phyloP scores from a whole-genome alignment of 1,284 basidiomycete species.

The Fomitopsis pinicola region DNA sequence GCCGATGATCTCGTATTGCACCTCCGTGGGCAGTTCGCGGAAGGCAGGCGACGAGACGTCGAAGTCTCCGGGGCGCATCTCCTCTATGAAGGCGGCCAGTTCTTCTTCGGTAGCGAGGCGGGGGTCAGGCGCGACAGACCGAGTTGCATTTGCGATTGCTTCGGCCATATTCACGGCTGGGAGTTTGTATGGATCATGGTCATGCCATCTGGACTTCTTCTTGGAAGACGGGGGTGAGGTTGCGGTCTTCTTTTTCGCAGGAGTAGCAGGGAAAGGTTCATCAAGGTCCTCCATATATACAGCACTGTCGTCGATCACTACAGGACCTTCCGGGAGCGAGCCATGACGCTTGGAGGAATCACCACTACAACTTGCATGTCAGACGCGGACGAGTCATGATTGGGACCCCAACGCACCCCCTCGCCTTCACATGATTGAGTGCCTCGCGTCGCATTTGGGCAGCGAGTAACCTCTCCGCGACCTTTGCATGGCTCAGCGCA shows the following conservation, averaged over 20 bases:
- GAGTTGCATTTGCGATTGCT: conserved; percentile 54
- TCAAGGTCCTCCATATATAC: conserved; percentile 89
- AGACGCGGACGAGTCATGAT: neutral
- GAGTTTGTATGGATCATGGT: conserved; percentile 82
- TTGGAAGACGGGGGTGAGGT: conserved; percentile 45
- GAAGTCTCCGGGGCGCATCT: conserved; percentile 90
- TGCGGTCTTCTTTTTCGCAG: conserved; percentile 36
- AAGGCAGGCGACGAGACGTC: conserved; percentile 89
- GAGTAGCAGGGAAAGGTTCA: conserved; percentile 47
- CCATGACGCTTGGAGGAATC: conserved; percentile 36
- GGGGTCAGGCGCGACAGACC: conserved; percentile 69
- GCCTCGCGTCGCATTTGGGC: conserved; percentile 94
- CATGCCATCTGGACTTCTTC: conserved; percentile 58
- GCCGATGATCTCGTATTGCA: conserved; percentile 98
- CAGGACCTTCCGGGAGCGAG: conserved; percentile 36
- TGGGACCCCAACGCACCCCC: conserved; percentile 15
- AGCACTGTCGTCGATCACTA: conserved; percentile 58
- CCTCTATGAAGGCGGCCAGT: conserved; percentile 84
- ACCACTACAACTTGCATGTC: conserved; percentile 2
- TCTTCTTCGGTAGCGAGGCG: conserved; percentile 94
- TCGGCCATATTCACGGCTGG: conserved; percentile 70
- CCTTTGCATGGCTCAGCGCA: conserved; percentile 74
- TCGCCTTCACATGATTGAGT: conserved; percentile 62
- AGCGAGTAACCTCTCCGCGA: conserved; percentile 89
- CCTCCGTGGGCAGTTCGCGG: conserved; percentile 88